Conservation (phyloP, 2,329 filamentous ascomycete genomes). For the Diplodia seriata region DNA sequence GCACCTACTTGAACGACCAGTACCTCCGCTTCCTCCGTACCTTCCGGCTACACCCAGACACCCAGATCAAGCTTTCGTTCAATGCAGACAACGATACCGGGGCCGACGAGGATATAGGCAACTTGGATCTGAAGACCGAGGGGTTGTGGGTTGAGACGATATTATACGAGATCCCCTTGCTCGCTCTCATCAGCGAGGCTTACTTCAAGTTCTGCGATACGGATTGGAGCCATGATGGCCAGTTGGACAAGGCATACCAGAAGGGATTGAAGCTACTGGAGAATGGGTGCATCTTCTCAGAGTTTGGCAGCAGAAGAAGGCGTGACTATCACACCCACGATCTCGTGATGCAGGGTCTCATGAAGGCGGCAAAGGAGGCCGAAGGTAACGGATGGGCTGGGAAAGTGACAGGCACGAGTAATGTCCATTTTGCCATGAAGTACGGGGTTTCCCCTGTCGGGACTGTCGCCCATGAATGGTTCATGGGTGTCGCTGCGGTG, state of each 20-base stretch:
- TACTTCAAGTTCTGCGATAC: conserved; percentile 97
- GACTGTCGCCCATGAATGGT: conserved; percentile 97
- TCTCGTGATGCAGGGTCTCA: conserved; percentile 85
- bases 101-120: conserved; percentile 68
- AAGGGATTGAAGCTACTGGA: conserved; percentile 82
- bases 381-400: conserved; percentile 70
- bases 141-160: conserved; percentile 95
- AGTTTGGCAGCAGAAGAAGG: conserved; percentile 88
- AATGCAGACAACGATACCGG: conserved; percentile 60
- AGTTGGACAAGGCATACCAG: conserved; percentile 81
- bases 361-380: conserved; percentile 76
- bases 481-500: conserved; percentile 96
- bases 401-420: conserved; percentile 86
- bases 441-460: conserved; percentile 85
- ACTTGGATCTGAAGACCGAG: conserved; percentile 76
- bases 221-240: conserved; percentile 88
- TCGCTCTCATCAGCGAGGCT: conserved; percentile 90
- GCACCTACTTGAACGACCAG: conserved; percentile 76
- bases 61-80: conserved; percentile 79
- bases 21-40: conserved; percentile 84
- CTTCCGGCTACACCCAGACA: conserved; percentile 80
- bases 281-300: conserved; percentile 86
- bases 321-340: conserved; percentile 96
- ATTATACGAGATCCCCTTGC: conserved; percentile 93
- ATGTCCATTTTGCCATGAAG: conserved; percentile 96